Evolutionary conservation across 148 eudicot genomes (phyloP), one percentile per base, ranked within the genome.

Genomic region (Rhododendron williamsianum): DNA sequence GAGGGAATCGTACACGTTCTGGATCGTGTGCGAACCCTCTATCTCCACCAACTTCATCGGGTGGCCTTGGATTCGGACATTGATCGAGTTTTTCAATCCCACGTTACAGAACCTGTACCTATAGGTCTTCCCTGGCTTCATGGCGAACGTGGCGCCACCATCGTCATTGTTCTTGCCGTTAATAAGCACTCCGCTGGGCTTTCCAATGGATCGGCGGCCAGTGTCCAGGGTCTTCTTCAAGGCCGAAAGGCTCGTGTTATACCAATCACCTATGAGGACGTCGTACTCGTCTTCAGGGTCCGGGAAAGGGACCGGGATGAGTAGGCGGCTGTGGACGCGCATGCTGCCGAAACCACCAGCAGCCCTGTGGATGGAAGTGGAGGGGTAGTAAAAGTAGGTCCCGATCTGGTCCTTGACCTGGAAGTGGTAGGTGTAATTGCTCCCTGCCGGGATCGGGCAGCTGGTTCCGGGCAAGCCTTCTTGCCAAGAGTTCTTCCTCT

Each of bases 71-170:
- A 94, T 38, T 36, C 95, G 87, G 72, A 93, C 87, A 65, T 94
- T 94, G 35, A 93, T 76, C 0, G 93, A 87, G 74, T 90, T 89
- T 78, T 90, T 94, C 88, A 94, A 81, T 0, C 97, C 97, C n/a
- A 88, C 93, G 80, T 94, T 94, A 80, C 97, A 94, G 7, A 94
- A 81, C n/a, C 97, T 89, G 86, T 88, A 94, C 86, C 95, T 86
- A 63, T 94, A 94, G 0, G 92, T 90, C 89, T 90, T 91, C 1
- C 93, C 93, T 0, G 93, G 89, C 85, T 81, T 86, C 94, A 94
- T 88, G 10, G 86, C 85, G 82, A 88, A 88, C 45, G 86, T 74
- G 9, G 94, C 90, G 41, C 80, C 82, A 35, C 80, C 82, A 35
- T 78, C 85, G 0, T 81, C 85, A 2, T 81, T 85, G 11, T 87